Evolutionary conservation across 306 rosid genomes (phyloP).

Genomic region (Medicago ruthenica): DNA sequence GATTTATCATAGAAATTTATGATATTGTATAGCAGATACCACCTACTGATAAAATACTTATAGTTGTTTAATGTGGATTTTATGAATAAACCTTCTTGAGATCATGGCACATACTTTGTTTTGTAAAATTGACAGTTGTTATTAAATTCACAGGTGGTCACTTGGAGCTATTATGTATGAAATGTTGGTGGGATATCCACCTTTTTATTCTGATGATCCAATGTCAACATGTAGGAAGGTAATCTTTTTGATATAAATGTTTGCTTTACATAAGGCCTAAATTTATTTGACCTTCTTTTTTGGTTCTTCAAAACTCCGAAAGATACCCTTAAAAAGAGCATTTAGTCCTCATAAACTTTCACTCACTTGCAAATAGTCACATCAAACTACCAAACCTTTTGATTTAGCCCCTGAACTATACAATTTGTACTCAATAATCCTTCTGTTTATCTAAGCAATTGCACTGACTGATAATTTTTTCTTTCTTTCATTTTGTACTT

Average conservation of each 20-base stretch:
- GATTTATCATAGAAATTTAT: background rate
- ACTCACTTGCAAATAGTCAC: background rate
- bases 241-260: constrained; percentile 33
- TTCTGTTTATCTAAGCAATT: background rate
- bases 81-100: background rate
- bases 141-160: constrained; percentile 80
- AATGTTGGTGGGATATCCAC: constrained; percentile 98
- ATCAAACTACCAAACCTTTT: background rate
- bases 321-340: background rate
- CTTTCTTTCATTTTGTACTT: no score
- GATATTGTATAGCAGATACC: background rate
- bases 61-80: constrained; percentile 20
- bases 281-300: constrained; percentile 3
- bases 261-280: background rate
- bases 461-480: no score
- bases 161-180: constrained; percentile 99
- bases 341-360: background rate
- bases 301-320: background rate
- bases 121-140: constrained; percentile 25
- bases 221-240: constrained; percentile 99
- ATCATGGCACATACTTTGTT: background rate
- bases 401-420: background rate
- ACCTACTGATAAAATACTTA: background rate
- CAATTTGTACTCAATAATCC: background rate
- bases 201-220: constrained; percentile 98